A percentile compares a stretch with the other conserved stretches of the same genome.
Evolutionary conservation across 371 early-diverging fungal species (phyloP).

Genomic region (Cokeromyces recurvatus): DNA sequence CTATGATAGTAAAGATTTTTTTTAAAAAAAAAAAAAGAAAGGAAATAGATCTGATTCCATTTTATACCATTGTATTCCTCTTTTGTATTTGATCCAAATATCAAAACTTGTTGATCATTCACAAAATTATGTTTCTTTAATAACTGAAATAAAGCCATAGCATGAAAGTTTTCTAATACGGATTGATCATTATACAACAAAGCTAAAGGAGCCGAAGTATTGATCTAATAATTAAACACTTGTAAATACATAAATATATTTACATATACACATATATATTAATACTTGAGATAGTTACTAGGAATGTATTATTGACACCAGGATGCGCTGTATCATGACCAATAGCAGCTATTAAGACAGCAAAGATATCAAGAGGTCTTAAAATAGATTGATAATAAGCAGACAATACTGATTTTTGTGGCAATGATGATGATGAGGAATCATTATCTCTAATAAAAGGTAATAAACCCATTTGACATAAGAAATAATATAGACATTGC

Average conservation of each 20-base stretch:
- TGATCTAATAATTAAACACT: slow-evolving; percentile 8
- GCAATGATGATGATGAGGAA: too few species aligned
- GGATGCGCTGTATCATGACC: slow-evolving; percentile 87
- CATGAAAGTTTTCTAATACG: slow-evolving; percentile 91
- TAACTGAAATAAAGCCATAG: slow-evolving; percentile 77
- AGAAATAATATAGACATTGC: slow-evolving; percentile 72
- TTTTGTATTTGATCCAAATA: slow-evolving; percentile 19
- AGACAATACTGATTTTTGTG: too few species aligned
- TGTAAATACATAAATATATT: too few species aligned
- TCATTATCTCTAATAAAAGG: not conserved
- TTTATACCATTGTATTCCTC: slow-evolving; percentile 24
- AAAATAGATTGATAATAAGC: slow-evolving; percentile 11
- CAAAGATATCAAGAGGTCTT: slow-evolving; percentile 63
- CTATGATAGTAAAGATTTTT: too few species aligned
- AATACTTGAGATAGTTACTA: slow-evolving; percentile 40
- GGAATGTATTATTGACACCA: slow-evolving; percentile 74
- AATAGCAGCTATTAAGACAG: slow-evolving; percentile 69
- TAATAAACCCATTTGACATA: slow-evolving; percentile 58
- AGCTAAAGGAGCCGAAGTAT: slow-evolving; percentile 68
- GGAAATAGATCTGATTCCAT: too few species aligned
- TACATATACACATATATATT: too few species aligned
- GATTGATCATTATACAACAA: slow-evolving; percentile 88
- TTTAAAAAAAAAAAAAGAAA: not conserved
- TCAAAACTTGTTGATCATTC: too few species aligned
- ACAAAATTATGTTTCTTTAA: slow-evolving; percentile 66